These are phyloP conservation scores for Bromus sterilis DNA, from an alignment of 176 grass and related monocot species.

Conservation along the genomic window DNA sequence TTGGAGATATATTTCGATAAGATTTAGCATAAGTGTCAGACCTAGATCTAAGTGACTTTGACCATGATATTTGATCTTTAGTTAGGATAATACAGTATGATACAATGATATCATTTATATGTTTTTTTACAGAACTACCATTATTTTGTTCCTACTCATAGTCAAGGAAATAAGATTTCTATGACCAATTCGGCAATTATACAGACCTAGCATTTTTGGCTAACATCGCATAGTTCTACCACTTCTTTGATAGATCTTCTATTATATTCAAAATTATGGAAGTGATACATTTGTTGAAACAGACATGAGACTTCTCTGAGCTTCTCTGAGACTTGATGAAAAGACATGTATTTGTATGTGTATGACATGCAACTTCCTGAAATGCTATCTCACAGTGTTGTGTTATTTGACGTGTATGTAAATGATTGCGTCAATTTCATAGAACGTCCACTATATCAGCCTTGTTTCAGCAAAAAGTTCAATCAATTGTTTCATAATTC, in stretches of 20 bases:
- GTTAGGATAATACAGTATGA: not conserved
- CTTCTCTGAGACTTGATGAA: not conserved
- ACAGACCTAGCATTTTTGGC: not conserved
- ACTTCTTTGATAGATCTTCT: not conserved
- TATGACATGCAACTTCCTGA: not conserved
- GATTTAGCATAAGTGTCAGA: not conserved
- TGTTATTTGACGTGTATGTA: too few species aligned
- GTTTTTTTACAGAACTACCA: not conserved
- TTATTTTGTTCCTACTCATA: not conserved
- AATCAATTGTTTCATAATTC: not conserved
- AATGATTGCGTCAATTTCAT: not conserved
- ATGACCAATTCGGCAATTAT: not conserved
- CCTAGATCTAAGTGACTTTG: not conserved
- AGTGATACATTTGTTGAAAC: not conserved
- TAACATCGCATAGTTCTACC: not conserved
- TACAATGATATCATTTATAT: not conserved
- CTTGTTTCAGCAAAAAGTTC: not conserved
- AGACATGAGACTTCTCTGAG: not conserved
- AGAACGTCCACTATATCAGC: not conserved
- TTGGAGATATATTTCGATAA: not conserved
- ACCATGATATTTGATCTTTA: not conserved
- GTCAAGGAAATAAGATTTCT: not conserved
- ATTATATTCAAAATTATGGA: not conserved
- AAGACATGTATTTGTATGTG: not conserved
- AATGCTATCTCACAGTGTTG: not conserved